Base-by-base conservation (phyloP, 306 rosid genomes). In the Quercus parvula region DNA sequence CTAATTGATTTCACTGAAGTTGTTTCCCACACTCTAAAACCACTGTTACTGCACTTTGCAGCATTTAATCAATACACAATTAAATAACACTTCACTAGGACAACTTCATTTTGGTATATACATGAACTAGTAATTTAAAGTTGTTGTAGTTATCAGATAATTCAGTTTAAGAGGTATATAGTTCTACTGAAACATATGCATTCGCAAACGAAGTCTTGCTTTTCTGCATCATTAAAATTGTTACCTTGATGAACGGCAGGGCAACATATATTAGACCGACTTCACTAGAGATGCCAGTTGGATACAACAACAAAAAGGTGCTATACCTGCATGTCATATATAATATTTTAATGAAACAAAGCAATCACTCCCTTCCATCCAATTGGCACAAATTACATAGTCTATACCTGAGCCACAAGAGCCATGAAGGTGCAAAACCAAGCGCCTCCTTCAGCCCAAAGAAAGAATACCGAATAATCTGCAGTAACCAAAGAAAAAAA, bases 381-480 rank as follows among this genome's bases (percentile, higher is more conserved):
- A 66, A 49, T 73, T 66, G 17, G 58, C 55, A 61, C 38, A 72
- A 59, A 12, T 31, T 72, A 49, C 57, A 56, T 52, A 70, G 76
- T 57, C 46, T 69, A 59, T 83, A 92, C 98, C 97, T 91, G 31
- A 94, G 92, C 97, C 97, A 92, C 87, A 87, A 78, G 59, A 92
- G 95, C 97, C 94, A 94, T 24, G 92, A 88, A 57, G 98, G 97
- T 30, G 88, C 27, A 71, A 82, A 91, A 79, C 97, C 97, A 81
- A 90, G 79, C 10, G 90, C 84, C 88, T 91, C 97, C 79, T 90
- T 94, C 81, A 84, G 73, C 66, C 97, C 97, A 77, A 84, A 90
- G 90, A 92, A 94, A 51, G 89, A 84, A 85, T 87, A 94, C 31
- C 97, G 89, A 84, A 92, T 88, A 75, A 89, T 87, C 97, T 94